Evolutionary conservation across 179 eudicot species (phyloP), one percentile per base, ranked within the genome.

Genomic region (Sideroxylon spinosum): DNA sequence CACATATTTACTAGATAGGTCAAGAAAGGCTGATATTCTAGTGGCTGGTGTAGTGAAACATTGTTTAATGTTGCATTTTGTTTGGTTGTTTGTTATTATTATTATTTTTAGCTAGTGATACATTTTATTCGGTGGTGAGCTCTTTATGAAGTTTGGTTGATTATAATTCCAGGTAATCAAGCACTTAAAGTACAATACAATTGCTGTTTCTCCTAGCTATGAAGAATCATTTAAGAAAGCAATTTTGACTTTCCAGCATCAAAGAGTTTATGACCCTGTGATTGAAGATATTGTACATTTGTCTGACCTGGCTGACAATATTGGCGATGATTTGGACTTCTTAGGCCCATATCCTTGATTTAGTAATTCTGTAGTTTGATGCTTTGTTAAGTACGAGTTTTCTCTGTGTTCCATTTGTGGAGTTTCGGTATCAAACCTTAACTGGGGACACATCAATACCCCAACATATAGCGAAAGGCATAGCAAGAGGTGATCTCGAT

Each of bases 271-370:
- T 80, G 97, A 95, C 85, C 89, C 93, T 0, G 72, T 53, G 22
- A 77, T 77, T 52, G 93, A 90, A 81, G 97, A 91, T 83, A 85
- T 93, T 65, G 96, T 93, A 22, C 90, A 92, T 86, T 81, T 95
- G 57, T 85, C 92, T 63, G 76, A 84, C 67, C 76, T 92, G 25
- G 49, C 88, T 62, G 90, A 82, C 52, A 10, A 74, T 73, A 55
- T 74, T 66, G 87, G 80, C 68, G 89, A 79, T 44, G 91, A 90
- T 81, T 82, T 85, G 74, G 97, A 95, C 80, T 95, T 95, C 84
- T 84, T 95, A 86, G 99, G 99, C 88, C 98, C 99, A 95, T 95
- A 95, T 95, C 99, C 99, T 95, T 86, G 81, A 59, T 55, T 50
- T 19, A 61, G 10, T 19, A 37, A 12, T 26, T 57, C 50, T 59